phyloP scores from a whole-genome alignment of 345 rosid genomes.

The Bruguiera sexangula region DNA sequence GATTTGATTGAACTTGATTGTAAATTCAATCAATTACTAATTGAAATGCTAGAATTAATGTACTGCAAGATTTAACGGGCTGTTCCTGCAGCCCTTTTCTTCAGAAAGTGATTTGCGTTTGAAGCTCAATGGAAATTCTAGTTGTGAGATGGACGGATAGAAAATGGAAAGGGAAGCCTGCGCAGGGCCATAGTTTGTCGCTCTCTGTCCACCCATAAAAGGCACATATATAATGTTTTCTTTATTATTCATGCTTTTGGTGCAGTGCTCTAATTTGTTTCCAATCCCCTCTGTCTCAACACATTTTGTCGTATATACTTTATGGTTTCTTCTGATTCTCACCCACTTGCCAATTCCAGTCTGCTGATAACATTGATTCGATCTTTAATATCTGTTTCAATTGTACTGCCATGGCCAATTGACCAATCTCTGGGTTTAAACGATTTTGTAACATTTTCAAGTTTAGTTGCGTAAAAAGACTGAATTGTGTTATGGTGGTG shows the following conservation, averaged over 20 bases:
- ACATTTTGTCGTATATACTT: not conserved
- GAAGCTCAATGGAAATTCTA: no score
- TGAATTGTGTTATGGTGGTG: not conserved
- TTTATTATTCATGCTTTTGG: not conserved
- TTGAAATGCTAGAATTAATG: no score
- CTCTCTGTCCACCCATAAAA: not conserved
- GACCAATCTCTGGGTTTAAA: no score
- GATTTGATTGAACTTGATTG: no score
- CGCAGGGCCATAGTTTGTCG: not conserved
- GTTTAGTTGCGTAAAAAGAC: no score
- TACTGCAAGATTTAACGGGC: not conserved
- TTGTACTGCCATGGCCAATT: no score
- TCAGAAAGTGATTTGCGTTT: no score
- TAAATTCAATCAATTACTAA: no score
- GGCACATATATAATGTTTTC: not conserved
- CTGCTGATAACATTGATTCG: no score
- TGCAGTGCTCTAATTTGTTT: not conserved
- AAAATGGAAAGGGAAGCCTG: not conserved
- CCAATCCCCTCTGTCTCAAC: slow-evolving; percentile 2
- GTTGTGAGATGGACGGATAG: not conserved
- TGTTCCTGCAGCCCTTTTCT: no score
- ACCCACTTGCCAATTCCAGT: not conserved
- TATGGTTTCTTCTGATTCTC: not conserved
- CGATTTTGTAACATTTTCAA: no score
- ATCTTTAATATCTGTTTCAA: no score